Base-by-base conservation (phyloP, 495 filamentous ascomycete species). In the Penicillium bovifimosum region DNA sequence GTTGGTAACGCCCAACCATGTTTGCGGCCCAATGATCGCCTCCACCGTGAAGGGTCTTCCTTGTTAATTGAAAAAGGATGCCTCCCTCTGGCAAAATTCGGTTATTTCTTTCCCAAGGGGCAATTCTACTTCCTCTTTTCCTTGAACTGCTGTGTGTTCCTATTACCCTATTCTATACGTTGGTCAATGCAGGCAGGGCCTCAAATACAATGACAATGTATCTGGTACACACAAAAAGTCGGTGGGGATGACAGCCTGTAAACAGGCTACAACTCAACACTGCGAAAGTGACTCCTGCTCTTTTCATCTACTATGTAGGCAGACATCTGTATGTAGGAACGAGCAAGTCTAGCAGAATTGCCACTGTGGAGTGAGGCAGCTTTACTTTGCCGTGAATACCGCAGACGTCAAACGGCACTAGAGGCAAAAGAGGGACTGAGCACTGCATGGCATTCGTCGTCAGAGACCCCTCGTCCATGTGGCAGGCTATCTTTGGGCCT, bases 11-110 rank as follows among this genome's bases (percentile, higher is more conserved):
- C 58, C 53, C 60, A 59, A 62, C 36, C 35, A 18, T 44, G 32
- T 35, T 62, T 65, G 62, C 59, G 59, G 62, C 62, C 62, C 62
- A 59, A 65, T 57, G 50, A 50, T 56, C 58, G 48, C 61, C 58
- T 54, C 61, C 58, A 51, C 54, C 14, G 26, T 17, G 16, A 48
- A 48, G 46, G 46, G 46, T 39, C 34, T 48, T 39, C 46, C 46
- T 24, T 48, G 47, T 28, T 20, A 36, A 40, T 31, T 31, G n/a
- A 14, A 32, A 41, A 41, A 50, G 24, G 47, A 40, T 33, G 26
- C 20, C 32, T 47, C 27, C 45, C 10, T 39, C 32, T 26, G 11
- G 3, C 2, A 11, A 18, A 38, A 36, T 4, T 48, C 46, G 33
- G 46, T 29, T 48, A 35, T 35, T 6, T 0, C n/a, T 48, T 38